Evolutionary conservation across 768 basidiomycete genomes (phyloP).

Genomic region (Kwoniella sp.): DNA sequence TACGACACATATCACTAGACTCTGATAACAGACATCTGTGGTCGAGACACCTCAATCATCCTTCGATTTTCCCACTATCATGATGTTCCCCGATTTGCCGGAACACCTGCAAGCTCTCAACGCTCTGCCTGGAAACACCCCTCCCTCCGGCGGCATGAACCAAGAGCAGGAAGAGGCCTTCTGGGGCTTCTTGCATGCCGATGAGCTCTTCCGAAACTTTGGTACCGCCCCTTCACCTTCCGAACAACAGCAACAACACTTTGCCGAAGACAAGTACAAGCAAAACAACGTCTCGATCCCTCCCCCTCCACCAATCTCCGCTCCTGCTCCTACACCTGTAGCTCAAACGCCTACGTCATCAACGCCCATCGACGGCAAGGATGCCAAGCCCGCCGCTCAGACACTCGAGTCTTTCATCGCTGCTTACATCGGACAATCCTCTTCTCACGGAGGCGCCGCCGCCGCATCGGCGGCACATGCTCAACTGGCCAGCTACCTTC

Average conservation of each 20-base stretch:
- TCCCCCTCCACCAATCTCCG: constrained; percentile 1
- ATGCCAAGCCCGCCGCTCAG: constrained; percentile 14
- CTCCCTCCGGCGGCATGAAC: constrained; percentile 28
- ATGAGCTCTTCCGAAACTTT: constrained; percentile 49
- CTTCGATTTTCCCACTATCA: constrained; percentile 1
- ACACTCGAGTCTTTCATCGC: constrained; percentile 48
- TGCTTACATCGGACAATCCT: constrained; percentile 33
- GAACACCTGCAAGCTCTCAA: constrained; percentile 45
- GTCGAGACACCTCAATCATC: neutral
- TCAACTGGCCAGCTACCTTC: constrained; percentile 19
- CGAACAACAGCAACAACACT: constrained; percentile 11
- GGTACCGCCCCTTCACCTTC: constrained; percentile 32
- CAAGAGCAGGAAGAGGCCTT: constrained; percentile 44
- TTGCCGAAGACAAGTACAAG: constrained; percentile 9
- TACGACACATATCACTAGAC: no score
- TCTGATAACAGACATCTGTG: no score
- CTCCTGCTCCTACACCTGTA: constrained; percentile 23
- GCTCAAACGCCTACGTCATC: constrained; percentile 12
- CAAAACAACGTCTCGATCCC: constrained; percentile 1
- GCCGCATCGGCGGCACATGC: constrained; percentile 8
- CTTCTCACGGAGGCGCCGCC: constrained; percentile 14
- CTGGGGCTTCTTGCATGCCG: constrained; percentile 47
- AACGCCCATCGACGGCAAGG: constrained; percentile 1
- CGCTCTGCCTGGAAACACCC: constrained; percentile 37
- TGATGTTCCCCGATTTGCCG: constrained; percentile 46